Percentiles rank a stretch among this genome's conserved stretches.
These are phyloP conservation scores for Cystobasidium slooffiae DNA, from an alignment of 1,284 basidiomycete genomes.

Conservation along the genomic window DNA sequence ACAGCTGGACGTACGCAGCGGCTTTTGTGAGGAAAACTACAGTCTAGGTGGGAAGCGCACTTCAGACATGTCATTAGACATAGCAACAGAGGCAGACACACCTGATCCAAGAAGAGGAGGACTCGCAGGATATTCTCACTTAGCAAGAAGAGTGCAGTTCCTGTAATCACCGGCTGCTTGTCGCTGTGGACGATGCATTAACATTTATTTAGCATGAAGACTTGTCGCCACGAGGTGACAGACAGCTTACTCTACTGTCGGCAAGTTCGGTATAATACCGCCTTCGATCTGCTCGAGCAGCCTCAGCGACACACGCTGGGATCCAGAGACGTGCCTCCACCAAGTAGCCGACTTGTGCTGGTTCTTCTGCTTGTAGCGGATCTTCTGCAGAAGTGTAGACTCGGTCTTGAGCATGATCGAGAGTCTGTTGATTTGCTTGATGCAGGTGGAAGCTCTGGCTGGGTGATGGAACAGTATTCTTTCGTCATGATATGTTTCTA, in stretches of 20 bases:
- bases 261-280: constrained; percentile 14
- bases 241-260: background rate
- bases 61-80: background rate
- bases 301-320: constrained; percentile 23
- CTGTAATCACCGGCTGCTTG: background rate
- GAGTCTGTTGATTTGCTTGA: constrained; percentile 37
- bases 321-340: constrained; percentile 42
- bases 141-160: background rate
- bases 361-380: constrained; percentile 43
- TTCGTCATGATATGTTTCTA: background rate
- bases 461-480: constrained; percentile 10
- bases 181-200: background rate
- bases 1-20: constrained; percentile 35
- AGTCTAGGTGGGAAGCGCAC: background rate
- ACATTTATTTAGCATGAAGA: background rate
- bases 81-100: background rate
- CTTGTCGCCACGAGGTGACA: background rate
- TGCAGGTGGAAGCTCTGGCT: constrained; percentile 14
- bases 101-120: constrained; percentile 1
- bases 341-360: constrained; percentile 38
- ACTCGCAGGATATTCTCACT: constrained; percentile 1
- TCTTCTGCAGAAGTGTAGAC: constrained; percentile 29
- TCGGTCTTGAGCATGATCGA: constrained; percentile 23
- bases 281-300: constrained; percentile 23
- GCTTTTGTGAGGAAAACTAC: constrained; percentile 20